A percentile compares a stretch with the other conserved stretches of the same genome.
phyloP scores from a whole-genome alignment of 305 asterid species.

The Lippia alba region DNA sequence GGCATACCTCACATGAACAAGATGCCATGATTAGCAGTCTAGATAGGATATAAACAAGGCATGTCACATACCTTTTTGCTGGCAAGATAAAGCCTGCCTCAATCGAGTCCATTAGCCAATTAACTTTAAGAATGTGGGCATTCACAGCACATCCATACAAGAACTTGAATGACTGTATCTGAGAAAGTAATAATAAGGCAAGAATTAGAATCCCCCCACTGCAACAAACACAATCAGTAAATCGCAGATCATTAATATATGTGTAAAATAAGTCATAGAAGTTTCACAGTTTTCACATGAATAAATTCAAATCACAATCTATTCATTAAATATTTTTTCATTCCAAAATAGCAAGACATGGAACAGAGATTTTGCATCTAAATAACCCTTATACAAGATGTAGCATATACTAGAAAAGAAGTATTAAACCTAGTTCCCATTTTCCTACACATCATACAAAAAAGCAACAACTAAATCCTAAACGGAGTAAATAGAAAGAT shows the following conservation, averaged over 20 bases:
- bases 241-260: slow-evolving; percentile 18
- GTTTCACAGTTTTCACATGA: background rate
- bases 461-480: slow-evolving; percentile 13
- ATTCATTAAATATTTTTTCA: background rate
- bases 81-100: slow-evolving; percentile 67
- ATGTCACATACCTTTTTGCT: slow-evolving; percentile 56
- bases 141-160: slow-evolving; percentile 87
- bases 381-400: slow-evolving; percentile 4
- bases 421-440: slow-evolving; percentile 3
- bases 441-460: background rate
- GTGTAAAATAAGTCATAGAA: slow-evolving; percentile 13
- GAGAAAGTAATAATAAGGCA: slow-evolving; percentile 44
- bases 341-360: slow-evolving; percentile 22
- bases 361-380: slow-evolving; percentile 15
- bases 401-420: slow-evolving; percentile 20
- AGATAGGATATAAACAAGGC: slow-evolving; percentile 30
- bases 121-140: slow-evolving; percentile 63
- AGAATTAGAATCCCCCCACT: slow-evolving; percentile 31
- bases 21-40: slow-evolving; percentile 12
- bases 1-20: slow-evolving; percentile 21
- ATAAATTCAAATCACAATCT: slow-evolving; percentile 4
- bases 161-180: slow-evolving; percentile 81
- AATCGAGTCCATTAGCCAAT: slow-evolving; percentile 83
- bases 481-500: slow-evolving; percentile 1
- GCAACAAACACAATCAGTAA: slow-evolving; percentile 36